Evolutionary conservation across 2,329 filamentous ascomycete species (phyloP).

Genomic region (Nothophaeocryptopus gaeumannii): DNA sequence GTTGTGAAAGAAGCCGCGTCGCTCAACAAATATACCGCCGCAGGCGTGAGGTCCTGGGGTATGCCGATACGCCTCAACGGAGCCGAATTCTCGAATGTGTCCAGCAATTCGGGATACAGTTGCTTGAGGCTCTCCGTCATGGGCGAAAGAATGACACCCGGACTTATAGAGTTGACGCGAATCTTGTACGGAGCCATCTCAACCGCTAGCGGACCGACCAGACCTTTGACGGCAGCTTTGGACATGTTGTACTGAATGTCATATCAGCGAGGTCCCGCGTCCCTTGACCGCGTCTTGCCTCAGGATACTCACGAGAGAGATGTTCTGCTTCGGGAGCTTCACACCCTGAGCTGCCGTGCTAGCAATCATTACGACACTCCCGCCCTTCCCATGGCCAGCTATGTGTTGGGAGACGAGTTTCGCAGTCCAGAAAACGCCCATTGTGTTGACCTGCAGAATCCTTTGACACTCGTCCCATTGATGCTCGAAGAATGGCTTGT

Average conservation of each 20-base stretch:
- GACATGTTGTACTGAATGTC: slow-evolving; percentile 23
- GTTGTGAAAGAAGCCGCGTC: slow-evolving; percentile 18
- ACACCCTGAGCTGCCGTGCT: slow-evolving; percentile 29
- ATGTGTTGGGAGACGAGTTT: slow-evolving; percentile 35
- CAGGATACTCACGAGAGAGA: slow-evolving; percentile 11
- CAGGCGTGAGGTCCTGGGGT: slow-evolving; percentile 46
- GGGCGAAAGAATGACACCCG: slow-evolving; percentile 32
- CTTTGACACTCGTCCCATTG: slow-evolving; percentile 24
- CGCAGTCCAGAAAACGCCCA: slow-evolving; percentile 33
- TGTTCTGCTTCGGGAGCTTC: slow-evolving; percentile 26
- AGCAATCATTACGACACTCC: slow-evolving; percentile 32
- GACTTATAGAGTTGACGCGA: slow-evolving; percentile 34
- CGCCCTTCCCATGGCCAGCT: slow-evolving; percentile 25
- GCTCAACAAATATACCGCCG: slow-evolving; percentile 12
- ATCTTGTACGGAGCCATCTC: slow-evolving; percentile 28
- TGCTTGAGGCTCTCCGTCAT: slow-evolving; percentile 18
- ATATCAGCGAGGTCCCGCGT: too few species aligned
- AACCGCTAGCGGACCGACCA: slow-evolving; percentile 27
- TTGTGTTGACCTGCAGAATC: slow-evolving; percentile 36
- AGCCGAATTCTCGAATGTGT: slow-evolving; percentile 17
- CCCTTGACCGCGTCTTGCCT: too few species aligned
- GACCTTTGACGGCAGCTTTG: slow-evolving; percentile 26
- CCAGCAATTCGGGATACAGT: slow-evolving; percentile 21
- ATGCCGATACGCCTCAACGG: slow-evolving; percentile 24
- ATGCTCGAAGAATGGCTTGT: slow-evolving; percentile 30